A percentile compares a stretch with the other conserved stretches of the same genome.
These are phyloP conservation scores for Puccinellia tenuiflora DNA, from an alignment of 176 grass and related monocot genomes.

Conservation along the genomic window DNA sequence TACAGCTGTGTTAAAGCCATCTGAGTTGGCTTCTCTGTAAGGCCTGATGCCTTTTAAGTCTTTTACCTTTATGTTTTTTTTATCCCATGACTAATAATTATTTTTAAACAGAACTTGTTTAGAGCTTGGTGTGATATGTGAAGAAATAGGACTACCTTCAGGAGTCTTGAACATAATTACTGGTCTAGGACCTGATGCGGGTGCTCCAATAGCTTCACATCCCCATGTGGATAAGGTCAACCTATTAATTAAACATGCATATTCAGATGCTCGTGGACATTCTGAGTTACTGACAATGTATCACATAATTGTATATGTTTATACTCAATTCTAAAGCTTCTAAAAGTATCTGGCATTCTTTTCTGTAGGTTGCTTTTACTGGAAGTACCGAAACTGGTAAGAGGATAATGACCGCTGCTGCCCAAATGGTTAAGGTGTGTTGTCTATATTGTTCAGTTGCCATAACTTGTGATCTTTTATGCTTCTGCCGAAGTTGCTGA, in stretches of 20 bases:
- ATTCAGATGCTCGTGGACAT: slow-evolving; percentile 4
- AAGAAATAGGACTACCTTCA: slow-evolving; percentile 77
- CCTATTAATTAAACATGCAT: slow-evolving; percentile 18
- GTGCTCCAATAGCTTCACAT: slow-evolving; percentile 90
- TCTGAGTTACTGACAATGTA: not conserved
- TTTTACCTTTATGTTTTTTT: not conserved
- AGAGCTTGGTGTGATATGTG: slow-evolving; percentile 81
- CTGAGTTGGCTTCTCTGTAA: slow-evolving; percentile 89
- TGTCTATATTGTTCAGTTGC: not conserved
- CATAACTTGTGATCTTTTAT: slow-evolving; percentile 1
- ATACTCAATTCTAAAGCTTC: not conserved
- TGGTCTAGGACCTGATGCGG: slow-evolving; percentile 86
- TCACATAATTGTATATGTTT: not conserved
- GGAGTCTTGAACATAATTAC: slow-evolving; percentile 90
- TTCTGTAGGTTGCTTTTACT: slow-evolving; percentile 86
- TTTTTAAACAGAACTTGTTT: slow-evolving; percentile 69
- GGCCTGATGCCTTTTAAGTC: slow-evolving; percentile 17
- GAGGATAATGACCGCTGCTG: slow-evolving; percentile 85
- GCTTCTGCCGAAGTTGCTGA: not conserved
- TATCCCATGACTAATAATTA: slow-evolving; percentile 5
- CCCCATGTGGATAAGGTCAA: slow-evolving; percentile 84
- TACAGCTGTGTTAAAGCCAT: slow-evolving; percentile 87
- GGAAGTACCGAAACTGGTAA: slow-evolving; percentile 86
- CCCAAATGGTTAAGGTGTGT: slow-evolving; percentile 91
- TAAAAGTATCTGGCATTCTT: not conserved